phyloP scores from a whole-genome alignment of 2,329 filamentous ascomycete species.

The Diaporthe helianthi region DNA sequence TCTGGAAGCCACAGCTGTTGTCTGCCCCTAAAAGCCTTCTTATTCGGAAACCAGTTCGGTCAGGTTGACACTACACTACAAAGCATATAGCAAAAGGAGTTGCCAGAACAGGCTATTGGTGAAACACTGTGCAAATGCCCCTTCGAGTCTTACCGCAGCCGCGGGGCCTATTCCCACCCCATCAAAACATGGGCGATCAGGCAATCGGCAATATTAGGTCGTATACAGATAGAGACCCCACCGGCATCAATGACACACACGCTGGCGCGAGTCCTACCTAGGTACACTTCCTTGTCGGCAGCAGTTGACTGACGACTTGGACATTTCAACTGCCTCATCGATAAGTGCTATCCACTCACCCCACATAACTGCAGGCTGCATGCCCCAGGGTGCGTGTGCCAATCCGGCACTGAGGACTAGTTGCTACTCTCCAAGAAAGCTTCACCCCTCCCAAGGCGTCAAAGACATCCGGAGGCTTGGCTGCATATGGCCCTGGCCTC shows the following conservation, averaged over 20 bases:
- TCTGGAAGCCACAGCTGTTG: too few relatives aligned
- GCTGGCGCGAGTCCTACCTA: too few relatives aligned
- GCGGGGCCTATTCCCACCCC: background rate
- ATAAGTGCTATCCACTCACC: background rate
- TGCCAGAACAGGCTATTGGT: background rate
- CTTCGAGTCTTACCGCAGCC: too few relatives aligned
- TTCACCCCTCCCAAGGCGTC: conserved; percentile 3
- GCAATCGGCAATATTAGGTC: background rate
- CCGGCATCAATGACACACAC: too few relatives aligned
- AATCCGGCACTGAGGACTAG: background rate
- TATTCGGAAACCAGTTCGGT: conserved; percentile 6
- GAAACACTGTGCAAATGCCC: background rate
- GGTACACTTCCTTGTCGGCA: background rate
- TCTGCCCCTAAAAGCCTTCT: background rate
- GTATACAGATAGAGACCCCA: background rate
- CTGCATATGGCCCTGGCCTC: background rate
- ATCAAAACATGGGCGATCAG: background rate
- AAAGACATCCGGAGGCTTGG: conserved; percentile 13
- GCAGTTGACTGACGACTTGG: background rate
- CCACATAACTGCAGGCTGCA: background rate
- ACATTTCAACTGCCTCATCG: background rate
- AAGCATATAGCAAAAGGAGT: background rate
- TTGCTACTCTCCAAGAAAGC: conserved; percentile 9
- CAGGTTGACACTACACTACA: background rate
- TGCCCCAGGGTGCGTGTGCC: too few relatives aligned